Evolutionary conservation across 345 rosid genomes (phyloP).

Genomic region (Acer saccharum): DNA sequence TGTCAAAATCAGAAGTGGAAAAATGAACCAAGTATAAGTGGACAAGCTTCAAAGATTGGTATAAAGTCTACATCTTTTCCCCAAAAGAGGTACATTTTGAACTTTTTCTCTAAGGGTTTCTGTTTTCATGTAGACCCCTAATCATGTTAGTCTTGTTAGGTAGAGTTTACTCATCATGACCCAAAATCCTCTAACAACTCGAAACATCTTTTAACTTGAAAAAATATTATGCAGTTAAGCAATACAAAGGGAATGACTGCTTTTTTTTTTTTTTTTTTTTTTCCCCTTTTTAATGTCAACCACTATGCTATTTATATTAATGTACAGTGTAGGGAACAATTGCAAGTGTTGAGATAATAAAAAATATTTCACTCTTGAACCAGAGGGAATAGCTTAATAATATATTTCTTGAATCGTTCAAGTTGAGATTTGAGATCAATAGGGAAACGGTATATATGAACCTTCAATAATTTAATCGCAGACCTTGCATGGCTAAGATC

Average conservation of each 20-base stretch:
- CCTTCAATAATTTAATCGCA: not conserved
- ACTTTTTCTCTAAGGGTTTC: not conserved
- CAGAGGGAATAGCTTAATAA: not conserved
- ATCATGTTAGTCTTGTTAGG: not conserved
- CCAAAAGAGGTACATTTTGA: constrained; percentile 45
- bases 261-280: too few species aligned
- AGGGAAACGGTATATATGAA: not conserved
- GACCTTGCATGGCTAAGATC: not conserved
- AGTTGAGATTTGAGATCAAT: not conserved
- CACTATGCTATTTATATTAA: not conserved
- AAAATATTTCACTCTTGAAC: not conserved
- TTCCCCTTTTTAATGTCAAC: not conserved
- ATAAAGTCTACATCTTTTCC: constrained; percentile 35
- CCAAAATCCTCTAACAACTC: not conserved
- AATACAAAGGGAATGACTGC: not conserved
- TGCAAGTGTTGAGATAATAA: not conserved
- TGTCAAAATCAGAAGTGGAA: constrained; percentile 29
- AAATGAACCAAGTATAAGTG: constrained; percentile 31
- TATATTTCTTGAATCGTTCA: not conserved
- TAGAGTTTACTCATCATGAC: not conserved
- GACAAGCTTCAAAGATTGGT: constrained; percentile 35
- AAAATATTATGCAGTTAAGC: not conserved
- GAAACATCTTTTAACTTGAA: not conserved
- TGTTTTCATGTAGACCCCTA: not conserved
- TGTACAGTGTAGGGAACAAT: not conserved